Conservation (phyloP, 495 filamentous ascomycete species). For the Mycothermus thermophilus region DNA sequence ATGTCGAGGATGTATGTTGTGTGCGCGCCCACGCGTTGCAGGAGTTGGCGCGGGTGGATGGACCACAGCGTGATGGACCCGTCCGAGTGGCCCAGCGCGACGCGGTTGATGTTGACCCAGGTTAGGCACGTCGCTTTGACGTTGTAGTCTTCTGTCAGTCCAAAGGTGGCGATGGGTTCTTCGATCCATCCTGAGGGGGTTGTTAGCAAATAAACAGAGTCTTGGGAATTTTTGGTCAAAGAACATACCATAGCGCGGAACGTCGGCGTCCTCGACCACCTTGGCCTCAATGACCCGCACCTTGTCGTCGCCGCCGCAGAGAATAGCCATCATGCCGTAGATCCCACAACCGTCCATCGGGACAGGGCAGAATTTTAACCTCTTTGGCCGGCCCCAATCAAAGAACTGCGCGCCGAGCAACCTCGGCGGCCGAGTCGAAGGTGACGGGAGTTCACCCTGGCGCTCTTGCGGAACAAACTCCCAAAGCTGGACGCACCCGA, state of each 20-base stretch:
- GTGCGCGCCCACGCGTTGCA: slow-evolving; percentile 30
- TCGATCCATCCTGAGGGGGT: slow-evolving; percentile 23
- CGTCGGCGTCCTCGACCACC: slow-evolving; percentile 10
- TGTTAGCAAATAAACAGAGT: slow-evolving; percentile 7
- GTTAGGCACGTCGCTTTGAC: slow-evolving; percentile 33
- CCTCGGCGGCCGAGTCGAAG: slow-evolving; percentile 13
- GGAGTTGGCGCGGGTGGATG: slow-evolving; percentile 23
- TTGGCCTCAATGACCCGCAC: slow-evolving; percentile 28
- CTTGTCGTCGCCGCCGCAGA: slow-evolving; percentile 30
- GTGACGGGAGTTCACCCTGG: slow-evolving; percentile 6
- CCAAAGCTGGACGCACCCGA: slow-evolving; percentile 32
- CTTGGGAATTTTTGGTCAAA: too few species aligned
- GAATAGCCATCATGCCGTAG: slow-evolving; percentile 23
- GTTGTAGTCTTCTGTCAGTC: slow-evolving; percentile 26
- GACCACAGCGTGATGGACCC: slow-evolving; percentile 37
- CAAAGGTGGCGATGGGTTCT: slow-evolving; percentile 26
- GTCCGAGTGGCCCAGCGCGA: slow-evolving; percentile 33
- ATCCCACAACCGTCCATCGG: slow-evolving; percentile 13
- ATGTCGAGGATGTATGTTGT: slow-evolving; percentile 34
- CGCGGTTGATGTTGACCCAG: slow-evolving; percentile 35
- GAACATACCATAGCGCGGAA: slow-evolving; percentile 23
- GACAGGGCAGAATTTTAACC: slow-evolving; percentile 34
- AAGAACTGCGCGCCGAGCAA: slow-evolving; percentile 22
- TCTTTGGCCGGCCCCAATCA: slow-evolving; percentile 27
- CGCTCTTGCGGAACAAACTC: slow-evolving; percentile 16